phyloP scores from a whole-genome alignment of 2,329 filamentous ascomycete genomes.

The Bertia moriformis region DNA sequence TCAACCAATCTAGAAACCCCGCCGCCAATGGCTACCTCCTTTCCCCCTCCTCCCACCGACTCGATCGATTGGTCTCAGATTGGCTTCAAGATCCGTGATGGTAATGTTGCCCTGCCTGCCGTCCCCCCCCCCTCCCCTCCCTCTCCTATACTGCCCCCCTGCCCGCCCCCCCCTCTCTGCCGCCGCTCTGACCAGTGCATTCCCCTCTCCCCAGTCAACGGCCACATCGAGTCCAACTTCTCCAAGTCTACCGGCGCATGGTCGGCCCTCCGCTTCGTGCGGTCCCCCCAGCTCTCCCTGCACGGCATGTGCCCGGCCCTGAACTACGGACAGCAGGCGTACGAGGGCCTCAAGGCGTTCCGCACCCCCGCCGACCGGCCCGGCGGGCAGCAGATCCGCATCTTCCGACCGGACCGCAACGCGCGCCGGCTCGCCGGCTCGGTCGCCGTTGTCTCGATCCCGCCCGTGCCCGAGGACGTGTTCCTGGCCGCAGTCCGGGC shows the following conservation, averaged over 20 bases:
- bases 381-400: conserved; percentile 62
- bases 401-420: conserved; percentile 82
- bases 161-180: background rate
- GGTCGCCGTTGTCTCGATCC: conserved; percentile 70
- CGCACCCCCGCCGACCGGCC: conserved; percentile 58
- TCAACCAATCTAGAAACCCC: no score
- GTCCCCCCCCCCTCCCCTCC: no score
- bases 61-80: conserved; percentile 89
- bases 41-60: conserved; percentile 64
- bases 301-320: conserved; percentile 91
- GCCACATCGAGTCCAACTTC: conserved; percentile 82
- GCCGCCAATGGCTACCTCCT: conserved; percentile 19
- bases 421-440: conserved; percentile 74
- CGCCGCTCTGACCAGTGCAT: conserved; percentile 1
- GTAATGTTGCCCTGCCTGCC: conserved; percentile 25
- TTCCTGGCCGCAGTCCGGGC: conserved; percentile 67
- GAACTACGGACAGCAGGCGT: conserved; percentile 96
- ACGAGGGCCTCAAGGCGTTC: conserved; percentile 97
- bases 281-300: conserved; percentile 71
- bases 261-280: conserved; percentile 64
- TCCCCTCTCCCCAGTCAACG: conserved; percentile 33
- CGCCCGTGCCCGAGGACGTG: conserved; percentile 59
- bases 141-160: background rate
- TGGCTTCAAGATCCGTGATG: conserved; percentile 83
- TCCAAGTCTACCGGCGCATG: conserved; percentile 56